phyloP scores from a whole-genome alignment of 148 eudicot genomes.

The Dianthus caryophyllus region DNA sequence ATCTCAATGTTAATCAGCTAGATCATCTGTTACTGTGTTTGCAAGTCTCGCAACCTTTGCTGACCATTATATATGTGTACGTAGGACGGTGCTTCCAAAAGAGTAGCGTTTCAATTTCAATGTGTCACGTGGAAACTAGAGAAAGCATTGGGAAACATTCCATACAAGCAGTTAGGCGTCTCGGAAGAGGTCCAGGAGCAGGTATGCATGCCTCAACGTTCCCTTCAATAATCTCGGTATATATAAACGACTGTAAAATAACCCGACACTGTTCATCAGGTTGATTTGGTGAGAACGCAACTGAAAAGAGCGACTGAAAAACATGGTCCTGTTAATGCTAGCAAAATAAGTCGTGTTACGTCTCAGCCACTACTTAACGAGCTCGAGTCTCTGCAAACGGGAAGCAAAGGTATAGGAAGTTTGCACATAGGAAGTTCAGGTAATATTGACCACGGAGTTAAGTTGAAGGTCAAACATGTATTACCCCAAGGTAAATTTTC shows the following conservation, averaged over 20 bases:
- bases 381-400: slow-evolving; percentile 33
- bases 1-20: no score
- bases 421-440: slow-evolving; percentile 59
- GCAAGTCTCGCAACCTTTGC: no score
- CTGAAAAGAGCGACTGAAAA: slow-evolving; percentile 70
- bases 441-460: slow-evolving; percentile 53
- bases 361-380: slow-evolving; percentile 70
- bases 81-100: slow-evolving; percentile 67
- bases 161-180: slow-evolving; percentile 62
- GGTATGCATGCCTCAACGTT: slow-evolving; percentile 32
- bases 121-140: slow-evolving; percentile 87
- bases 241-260: background rate
- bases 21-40: no score
- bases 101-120: slow-evolving; percentile 74
- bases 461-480: slow-evolving; percentile 29
- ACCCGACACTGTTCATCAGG: slow-evolving; percentile 36
- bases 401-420: slow-evolving; percentile 45
- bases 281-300: slow-evolving; percentile 76
- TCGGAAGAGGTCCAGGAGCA: slow-evolving; percentile 96
- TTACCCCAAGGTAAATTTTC: slow-evolving; percentile 26
- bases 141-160: slow-evolving; percentile 60
- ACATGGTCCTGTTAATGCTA: slow-evolving; percentile 53
- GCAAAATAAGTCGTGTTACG: slow-evolving; percentile 44
- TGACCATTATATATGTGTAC: slow-evolving; percentile 20
- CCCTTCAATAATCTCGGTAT: background rate